Evolutionary conservation across 352 stramenopile genomes (phyloP).

Genomic region (Thraustochytrium striatum): DNA sequence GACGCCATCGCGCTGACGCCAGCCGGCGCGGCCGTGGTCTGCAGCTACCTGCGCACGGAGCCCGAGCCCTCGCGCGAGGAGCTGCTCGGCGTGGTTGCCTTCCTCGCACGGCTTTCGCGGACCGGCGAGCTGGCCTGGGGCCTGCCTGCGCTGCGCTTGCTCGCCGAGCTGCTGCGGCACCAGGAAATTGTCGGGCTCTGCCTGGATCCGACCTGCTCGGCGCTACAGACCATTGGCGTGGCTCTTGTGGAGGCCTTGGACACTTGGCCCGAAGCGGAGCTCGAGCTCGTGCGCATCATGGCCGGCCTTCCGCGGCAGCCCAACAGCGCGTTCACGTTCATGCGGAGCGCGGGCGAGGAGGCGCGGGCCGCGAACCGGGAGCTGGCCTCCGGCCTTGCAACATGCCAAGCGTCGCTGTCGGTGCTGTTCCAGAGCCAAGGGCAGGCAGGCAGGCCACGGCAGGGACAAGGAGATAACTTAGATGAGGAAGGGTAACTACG

Average conservation of each 20-base stretch:
- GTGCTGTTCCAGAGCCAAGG: too few relatives aligned
- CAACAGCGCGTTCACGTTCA: background rate
- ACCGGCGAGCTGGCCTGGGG: background rate
- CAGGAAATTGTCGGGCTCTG: background rate
- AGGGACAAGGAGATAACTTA: too few relatives aligned
- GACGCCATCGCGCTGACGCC: background rate
- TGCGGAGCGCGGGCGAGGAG: too few relatives aligned
- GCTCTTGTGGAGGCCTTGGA: constrained; percentile 8
- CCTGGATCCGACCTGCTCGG: background rate
- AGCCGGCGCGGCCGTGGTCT: background rate
- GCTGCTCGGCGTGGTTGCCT: background rate
- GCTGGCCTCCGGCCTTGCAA: too few relatives aligned
- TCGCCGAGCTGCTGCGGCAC: background rate
- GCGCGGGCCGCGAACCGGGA: too few relatives aligned
- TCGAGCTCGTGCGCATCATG: background rate
- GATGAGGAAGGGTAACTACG: too few relatives aligned
- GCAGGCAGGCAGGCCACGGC: too few relatives aligned
- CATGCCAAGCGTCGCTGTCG: too few relatives aligned
- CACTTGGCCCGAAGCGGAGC: background rate
- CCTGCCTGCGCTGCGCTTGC: background rate
- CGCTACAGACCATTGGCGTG: background rate
- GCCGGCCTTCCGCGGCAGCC: background rate
- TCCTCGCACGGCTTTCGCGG: background rate
- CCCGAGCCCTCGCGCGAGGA: background rate
- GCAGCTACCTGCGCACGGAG: background rate